Conservation (phyloP, 371 early-diverging fungal species). For the Lichtheimia ornata region DNA sequence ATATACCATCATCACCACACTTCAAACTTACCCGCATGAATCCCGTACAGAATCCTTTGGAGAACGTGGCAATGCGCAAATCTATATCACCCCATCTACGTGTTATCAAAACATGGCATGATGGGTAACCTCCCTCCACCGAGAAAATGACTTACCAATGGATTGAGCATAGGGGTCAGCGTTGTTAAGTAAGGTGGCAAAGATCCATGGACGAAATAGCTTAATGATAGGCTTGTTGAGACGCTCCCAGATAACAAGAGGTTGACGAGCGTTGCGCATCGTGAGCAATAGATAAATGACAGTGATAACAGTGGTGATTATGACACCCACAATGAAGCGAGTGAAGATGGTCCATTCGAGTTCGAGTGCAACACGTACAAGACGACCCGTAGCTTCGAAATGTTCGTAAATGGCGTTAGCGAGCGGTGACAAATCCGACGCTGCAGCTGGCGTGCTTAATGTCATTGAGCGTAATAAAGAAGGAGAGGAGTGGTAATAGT, state of each 20-base stretch:
- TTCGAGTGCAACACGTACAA: constrained; percentile 37
- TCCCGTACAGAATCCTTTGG: constrained; percentile 50
- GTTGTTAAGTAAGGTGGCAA: constrained; percentile 33
- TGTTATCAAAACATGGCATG: not conserved
- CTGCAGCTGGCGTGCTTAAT: not conserved
- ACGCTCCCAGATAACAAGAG: constrained; percentile 49
- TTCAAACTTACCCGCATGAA: constrained; percentile 44
- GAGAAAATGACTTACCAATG: constrained; percentile 33
- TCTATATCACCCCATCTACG: constrained; percentile 20
- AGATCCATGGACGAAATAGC: constrained; percentile 45
- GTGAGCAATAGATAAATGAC: constrained; percentile 42
- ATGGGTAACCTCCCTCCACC: not conserved
- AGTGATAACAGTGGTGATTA: constrained; percentile 29
- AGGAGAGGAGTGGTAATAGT: not conserved
- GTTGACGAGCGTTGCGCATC: constrained; percentile 40
- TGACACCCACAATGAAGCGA: constrained; percentile 35
- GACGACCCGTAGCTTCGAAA: constrained; percentile 35
- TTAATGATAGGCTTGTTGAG: constrained; percentile 48
- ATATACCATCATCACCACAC: not conserved
- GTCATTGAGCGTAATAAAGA: not conserved
- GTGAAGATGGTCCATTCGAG: constrained; percentile 54
- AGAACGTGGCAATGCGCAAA: constrained; percentile 49
- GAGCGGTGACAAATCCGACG: constrained; percentile 7
- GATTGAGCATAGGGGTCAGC: constrained; percentile 47
- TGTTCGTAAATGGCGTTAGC: constrained; percentile 36